Base-by-base conservation (phyloP, 495 filamentous ascomycete species). In the Penicillium steckii region DNA sequence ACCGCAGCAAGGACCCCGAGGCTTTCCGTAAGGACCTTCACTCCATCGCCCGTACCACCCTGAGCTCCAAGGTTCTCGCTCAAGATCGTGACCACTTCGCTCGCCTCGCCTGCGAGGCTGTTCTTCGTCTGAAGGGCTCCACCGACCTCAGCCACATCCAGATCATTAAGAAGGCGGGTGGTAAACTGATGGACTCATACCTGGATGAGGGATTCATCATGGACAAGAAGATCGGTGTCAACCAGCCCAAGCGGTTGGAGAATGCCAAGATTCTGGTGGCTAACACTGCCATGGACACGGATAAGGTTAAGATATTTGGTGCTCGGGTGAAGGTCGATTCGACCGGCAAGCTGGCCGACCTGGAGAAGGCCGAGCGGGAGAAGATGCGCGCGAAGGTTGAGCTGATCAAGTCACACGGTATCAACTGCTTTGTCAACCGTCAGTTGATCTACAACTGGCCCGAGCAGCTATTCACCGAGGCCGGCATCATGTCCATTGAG, bases 381-480 rank as follows among this genome's bases (percentile, higher is more conserved):
- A 98, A 97, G 85, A 98, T 98, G 94, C 94, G 89, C 74, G 86
- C 88, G 48, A 98, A 98, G 80, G 94, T 98, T 35, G 95, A 98
- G 62, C 91, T 87, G 64, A 98, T 98, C 78, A 98, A 97, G 83
- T 83, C 90, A 27, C 95, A 98, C 63, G 94, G 94, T 33, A 96
- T 98, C 76, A 98, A 98, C 81, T 97, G 95, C 78, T 98, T 98
- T 74, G 95, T 98, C 66, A 98, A 98, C 80, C 81, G 94, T 54
- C 94, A 98, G 67, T 82, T 98, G 40, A 98, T 98, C 74, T 98
- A 98, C 81, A 98, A 98, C 81, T 97, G 94, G 93, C 94, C 94
- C 27, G 94, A 98, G 70, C 95, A 97, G 73, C 87, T 98, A 44
- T 98, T 98, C 68, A 89, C 93, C 21, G 94, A 98, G 68, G 93